A percentile compares a stretch with the other conserved stretches of the same genome.
These are phyloP conservation scores for Penicillium sclerotigenum DNA, from an alignment of 2,329 filamentous ascomycete genomes.

Conservation along the genomic window DNA sequence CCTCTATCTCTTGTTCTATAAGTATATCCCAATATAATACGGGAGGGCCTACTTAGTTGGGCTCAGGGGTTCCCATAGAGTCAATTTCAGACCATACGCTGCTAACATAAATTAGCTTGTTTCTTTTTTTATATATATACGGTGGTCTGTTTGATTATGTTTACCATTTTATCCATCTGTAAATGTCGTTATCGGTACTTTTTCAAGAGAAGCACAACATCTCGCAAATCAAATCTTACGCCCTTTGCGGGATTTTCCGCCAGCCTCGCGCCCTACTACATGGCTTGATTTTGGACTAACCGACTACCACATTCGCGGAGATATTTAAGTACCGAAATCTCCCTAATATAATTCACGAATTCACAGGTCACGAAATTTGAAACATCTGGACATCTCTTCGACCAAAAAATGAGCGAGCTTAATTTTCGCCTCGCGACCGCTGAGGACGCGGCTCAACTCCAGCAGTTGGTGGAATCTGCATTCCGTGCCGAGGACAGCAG, in stretches of 20 bases:
- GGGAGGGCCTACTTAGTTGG: not conserved
- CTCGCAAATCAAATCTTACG: not conserved
- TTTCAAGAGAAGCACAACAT: not conserved
- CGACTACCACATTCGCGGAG: not conserved
- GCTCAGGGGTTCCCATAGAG: not conserved
- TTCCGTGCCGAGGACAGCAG: conserved; percentile 43
- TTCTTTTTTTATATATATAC: too few species aligned
- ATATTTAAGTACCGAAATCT: not conserved
- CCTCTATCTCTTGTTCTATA: not conserved
- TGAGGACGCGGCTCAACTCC: conserved; percentile 38
- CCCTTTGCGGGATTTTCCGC: not conserved
- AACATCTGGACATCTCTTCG: not conserved
- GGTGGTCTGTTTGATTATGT: too few species aligned
- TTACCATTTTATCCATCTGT: not conserved
- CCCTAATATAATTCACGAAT: not conserved
- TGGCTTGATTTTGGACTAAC: not conserved
- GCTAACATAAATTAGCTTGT: not conserved
- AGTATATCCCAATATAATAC: not conserved
- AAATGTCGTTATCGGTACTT: not conserved
- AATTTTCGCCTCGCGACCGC: conserved; percentile 40
- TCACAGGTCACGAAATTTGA: too few species aligned
- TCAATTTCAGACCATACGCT: not conserved
- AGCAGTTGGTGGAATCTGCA: conserved; percentile 40
- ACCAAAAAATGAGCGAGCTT: conserved; percentile 21
- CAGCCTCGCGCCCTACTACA: conserved; percentile 1